Conservation (phyloP, 352 stramenopile genomes). For the Hyaloperonospora brassicae region DNA sequence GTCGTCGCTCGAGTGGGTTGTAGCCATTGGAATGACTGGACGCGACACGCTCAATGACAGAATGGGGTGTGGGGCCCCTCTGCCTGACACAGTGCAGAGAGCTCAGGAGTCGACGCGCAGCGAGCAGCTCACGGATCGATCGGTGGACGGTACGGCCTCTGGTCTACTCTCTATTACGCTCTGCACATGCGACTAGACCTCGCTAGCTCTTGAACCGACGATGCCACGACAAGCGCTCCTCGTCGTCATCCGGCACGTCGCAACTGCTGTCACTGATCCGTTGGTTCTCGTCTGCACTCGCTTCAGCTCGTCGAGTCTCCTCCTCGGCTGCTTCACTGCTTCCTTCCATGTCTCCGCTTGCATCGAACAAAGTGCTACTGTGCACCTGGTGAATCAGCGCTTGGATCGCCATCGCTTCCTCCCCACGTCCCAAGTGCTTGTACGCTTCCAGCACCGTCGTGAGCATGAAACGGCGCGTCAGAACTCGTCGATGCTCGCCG, state of each 20-base stretch:
- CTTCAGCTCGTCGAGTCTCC: slow-evolving; percentile 8
- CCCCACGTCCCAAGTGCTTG: slow-evolving; percentile 33
- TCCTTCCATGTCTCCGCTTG: slow-evolving; percentile 1
- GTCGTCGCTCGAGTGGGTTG: not conserved
- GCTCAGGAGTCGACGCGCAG: too few species aligned
- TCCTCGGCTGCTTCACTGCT: slow-evolving; percentile 2
- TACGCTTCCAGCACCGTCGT: slow-evolving; percentile 50
- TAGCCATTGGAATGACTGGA: not conserved
- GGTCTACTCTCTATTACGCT: too few species aligned
- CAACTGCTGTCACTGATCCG: slow-evolving; percentile 26
- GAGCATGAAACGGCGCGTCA: slow-evolving; percentile 54
- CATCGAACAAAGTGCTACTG: slow-evolving; percentile 20
- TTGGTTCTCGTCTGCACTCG: slow-evolving; percentile 17
- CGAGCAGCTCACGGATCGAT: too few species aligned
- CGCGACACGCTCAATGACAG: too few species aligned
- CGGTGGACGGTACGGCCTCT: too few species aligned
- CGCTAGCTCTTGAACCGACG: slow-evolving; percentile 22
- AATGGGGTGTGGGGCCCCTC: too few species aligned
- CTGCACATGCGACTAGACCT: slow-evolving; percentile 11
- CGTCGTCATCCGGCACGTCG: slow-evolving; percentile 13
- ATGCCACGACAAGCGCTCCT: slow-evolving; percentile 14
- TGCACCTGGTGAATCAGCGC: slow-evolving; percentile 38
- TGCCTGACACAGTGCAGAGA: too few species aligned
- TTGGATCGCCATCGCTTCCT: slow-evolving; percentile 60
- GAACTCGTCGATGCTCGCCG: slow-evolving; percentile 48